A percentile compares a stretch with the other conserved stretches of the same genome.
Evolutionary conservation across 257 asterid genomes (phyloP).

Genomic region (Solanum pimpinellifolium): DNA sequence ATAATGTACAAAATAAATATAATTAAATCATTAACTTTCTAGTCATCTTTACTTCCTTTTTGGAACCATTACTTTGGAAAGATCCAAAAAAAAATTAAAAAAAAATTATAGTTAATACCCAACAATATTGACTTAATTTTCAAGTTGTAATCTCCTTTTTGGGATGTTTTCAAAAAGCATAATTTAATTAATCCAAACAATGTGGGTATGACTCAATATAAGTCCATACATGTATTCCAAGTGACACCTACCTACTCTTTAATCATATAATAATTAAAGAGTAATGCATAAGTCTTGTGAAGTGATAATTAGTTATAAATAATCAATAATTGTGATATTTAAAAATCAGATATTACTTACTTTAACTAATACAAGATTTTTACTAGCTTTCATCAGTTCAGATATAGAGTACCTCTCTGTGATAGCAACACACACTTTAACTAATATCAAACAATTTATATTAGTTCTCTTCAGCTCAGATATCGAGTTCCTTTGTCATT

Average conservation of each 20-base stretch:
- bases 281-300: slow-evolving; percentile 69
- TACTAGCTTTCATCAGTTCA: background rate
- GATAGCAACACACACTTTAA: background rate
- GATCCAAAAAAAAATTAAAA: slow-evolving; percentile 23
- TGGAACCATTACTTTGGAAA: slow-evolving; percentile 65
- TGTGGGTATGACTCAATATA: slow-evolving; percentile 42
- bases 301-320: slow-evolving; percentile 3
- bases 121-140: slow-evolving; percentile 39
- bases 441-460: background rate
- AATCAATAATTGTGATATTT: background rate
- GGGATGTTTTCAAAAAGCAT: slow-evolving; percentile 35
- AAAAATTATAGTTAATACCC: slow-evolving; percentile 13
- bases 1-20: background rate
- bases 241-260: slow-evolving; percentile 39
- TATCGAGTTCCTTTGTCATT: background rate
- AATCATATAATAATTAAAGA: slow-evolving; percentile 18
- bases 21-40: slow-evolving; percentile 32
- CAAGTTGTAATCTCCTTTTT: slow-evolving; percentile 40
- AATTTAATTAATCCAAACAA: slow-evolving; percentile 28
- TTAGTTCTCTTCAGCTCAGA: background rate
- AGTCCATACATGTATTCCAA: slow-evolving; percentile 55
- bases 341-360: background rate
- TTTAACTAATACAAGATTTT: background rate
- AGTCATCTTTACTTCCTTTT: slow-evolving; percentile 44
- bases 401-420: background rate